A percentile compares a stretch with the other conserved stretches of the same genome.
These are phyloP conservation scores for Collybiopsis luxurians DNA, from an alignment of 768 basidiomycete genomes.

Conservation along the genomic window DNA sequence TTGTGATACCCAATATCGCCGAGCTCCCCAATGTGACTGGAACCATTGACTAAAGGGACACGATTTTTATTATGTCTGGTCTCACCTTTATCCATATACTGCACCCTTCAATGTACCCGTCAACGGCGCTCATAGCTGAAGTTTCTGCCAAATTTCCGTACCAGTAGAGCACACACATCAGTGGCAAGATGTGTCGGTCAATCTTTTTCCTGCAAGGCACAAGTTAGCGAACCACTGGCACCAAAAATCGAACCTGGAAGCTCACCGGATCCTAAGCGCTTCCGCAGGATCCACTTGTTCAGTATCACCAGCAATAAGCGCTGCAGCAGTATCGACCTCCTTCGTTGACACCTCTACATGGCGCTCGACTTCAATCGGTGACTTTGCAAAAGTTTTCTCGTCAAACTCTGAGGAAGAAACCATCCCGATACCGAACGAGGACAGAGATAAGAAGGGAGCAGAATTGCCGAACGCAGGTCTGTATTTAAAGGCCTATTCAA, in stretches of 20 bases:
- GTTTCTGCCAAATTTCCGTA: conserved; percentile 7
- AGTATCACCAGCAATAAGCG: conserved; percentile 34
- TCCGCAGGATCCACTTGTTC: conserved; percentile 34
- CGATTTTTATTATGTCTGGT: too few relatives aligned
- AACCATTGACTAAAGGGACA: too few relatives aligned
- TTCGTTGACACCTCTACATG: conserved; percentile 39
- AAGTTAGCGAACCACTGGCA: too few relatives aligned
- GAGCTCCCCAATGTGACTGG: conserved; percentile 40
- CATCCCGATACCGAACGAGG: background rate
- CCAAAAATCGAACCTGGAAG: background rate
- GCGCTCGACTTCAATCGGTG: conserved; percentile 4
- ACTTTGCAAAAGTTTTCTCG: conserved; percentile 20
- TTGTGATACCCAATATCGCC: conserved; percentile 44
- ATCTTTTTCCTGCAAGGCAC: conserved; percentile 37
- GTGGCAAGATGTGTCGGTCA: conserved; percentile 46
- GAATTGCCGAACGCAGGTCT: too few relatives aligned
- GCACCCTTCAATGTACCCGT: conserved; percentile 31
- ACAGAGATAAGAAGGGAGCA: too few relatives aligned
- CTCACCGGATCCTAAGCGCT: conserved; percentile 34
- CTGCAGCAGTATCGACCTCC: conserved; percentile 43
- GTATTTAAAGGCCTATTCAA: background rate
- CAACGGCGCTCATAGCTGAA: background rate
- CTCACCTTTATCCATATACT: conserved; percentile 60
- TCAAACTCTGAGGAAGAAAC: conserved; percentile 9
- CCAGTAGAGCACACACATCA: conserved; percentile 50